Percentiles rank a stretch among this genome's conserved stretches.
These are phyloP conservation scores for Tephrocybe sp. DNA, from an alignment of 768 basidiomycete genomes.

Conservation along the genomic window DNA sequence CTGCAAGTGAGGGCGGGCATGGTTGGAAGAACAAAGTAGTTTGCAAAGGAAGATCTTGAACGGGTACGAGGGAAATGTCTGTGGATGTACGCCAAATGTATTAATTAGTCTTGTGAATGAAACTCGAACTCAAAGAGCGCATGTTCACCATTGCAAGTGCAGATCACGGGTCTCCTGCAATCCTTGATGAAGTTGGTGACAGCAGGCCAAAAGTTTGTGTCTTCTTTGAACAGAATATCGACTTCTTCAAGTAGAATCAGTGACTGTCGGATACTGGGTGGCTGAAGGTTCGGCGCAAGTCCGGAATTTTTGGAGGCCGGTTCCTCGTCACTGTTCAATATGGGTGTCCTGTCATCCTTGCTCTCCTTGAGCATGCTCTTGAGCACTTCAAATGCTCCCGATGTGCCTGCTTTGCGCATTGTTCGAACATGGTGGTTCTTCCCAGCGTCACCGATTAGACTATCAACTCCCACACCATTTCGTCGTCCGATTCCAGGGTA, in stretches of 20 bases:
- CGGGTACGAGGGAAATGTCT: constrained; percentile 77
- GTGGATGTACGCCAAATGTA: constrained; percentile 11
- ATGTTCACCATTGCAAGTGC: constrained; percentile 87
- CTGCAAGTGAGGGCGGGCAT: constrained; percentile 50
- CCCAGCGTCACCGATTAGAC: constrained; percentile 87
- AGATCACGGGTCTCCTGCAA: constrained; percentile 83
- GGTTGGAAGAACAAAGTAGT: constrained; percentile 62
- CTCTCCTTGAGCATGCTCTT: constrained; percentile 1
- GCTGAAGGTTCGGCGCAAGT: constrained; percentile 14
- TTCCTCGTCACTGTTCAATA: constrained; percentile 8
- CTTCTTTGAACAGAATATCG: constrained; percentile 88
- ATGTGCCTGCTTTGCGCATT: constrained; percentile 14
- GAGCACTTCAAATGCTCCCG: constrained; percentile 1
- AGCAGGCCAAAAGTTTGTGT: constrained; percentile 81
- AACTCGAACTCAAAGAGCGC: neutral
- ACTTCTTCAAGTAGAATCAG: constrained; percentile 93
- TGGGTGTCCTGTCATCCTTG: neutral
- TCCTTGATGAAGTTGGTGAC: constrained; percentile 78
- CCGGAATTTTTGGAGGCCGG: constrained; percentile 21
- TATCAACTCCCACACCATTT: constrained; percentile 72
- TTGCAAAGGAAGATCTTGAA: constrained; percentile 74
- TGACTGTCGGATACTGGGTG: constrained; percentile 64
- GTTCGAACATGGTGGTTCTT: constrained; percentile 81
- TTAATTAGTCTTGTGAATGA: neutral
- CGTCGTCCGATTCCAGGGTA: constrained; percentile 94